These are phyloP conservation scores for Lodderomyces oxycetoniae DNA, from an alignment of 1,139 yeast species.

Conservation along the genomic window DNA sequence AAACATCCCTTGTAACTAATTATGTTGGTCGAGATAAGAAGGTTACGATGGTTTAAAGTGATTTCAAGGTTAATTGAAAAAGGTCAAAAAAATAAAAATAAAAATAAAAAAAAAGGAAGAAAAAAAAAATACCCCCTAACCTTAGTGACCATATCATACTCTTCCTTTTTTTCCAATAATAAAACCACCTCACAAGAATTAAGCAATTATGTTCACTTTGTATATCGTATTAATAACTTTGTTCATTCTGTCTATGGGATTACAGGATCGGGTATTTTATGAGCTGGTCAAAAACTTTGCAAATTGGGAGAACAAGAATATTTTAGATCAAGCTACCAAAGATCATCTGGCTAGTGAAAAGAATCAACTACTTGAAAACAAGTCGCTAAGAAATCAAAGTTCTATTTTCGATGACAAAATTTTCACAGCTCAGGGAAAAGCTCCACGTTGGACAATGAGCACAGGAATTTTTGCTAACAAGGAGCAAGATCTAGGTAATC, in stretches of 20 bases:
- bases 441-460: slow-evolving; percentile 11
- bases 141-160: background rate
- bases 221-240: background rate
- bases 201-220: background rate
- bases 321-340: too few relatives aligned
- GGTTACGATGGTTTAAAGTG: too few relatives aligned
- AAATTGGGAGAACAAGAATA: slow-evolving; percentile 9
- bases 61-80: slow-evolving; percentile 2
- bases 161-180: background rate
- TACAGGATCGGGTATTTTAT: slow-evolving; percentile 4
- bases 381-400: background rate
- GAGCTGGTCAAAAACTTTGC: slow-evolving; percentile 8
- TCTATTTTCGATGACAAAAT: background rate
- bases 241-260: background rate
- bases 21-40: too few relatives aligned
- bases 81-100: slow-evolving; percentile 5
- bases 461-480: slow-evolving; percentile 12
- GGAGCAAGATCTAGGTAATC: slow-evolving; percentile 5
- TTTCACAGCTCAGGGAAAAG: slow-evolving; percentile 5
- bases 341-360: too few relatives aligned
- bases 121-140: slow-evolving; percentile 1
- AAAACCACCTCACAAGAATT: too few relatives aligned
- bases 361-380: too few relatives aligned
- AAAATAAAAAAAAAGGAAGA: slow-evolving; percentile 2
- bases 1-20: too few relatives aligned